Evolutionary conservation across 331 rosid genomes (phyloP).

Genomic region (Pyracantha coccinea): DNA sequence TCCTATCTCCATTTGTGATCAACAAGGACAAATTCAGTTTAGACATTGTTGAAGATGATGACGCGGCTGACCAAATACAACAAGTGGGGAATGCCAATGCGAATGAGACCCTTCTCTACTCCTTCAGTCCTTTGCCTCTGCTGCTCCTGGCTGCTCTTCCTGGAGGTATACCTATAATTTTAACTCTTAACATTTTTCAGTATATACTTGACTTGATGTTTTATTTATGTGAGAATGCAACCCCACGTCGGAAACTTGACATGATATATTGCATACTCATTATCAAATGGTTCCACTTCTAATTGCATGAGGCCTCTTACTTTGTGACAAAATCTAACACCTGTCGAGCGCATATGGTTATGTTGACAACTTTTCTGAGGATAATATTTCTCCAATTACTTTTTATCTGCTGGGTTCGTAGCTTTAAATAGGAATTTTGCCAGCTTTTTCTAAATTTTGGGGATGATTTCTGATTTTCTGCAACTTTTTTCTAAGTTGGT

Average conservation of each 20-base stretch:
- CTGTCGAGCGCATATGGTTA: too few species aligned
- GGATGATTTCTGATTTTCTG: neutral
- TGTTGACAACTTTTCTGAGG: too few species aligned
- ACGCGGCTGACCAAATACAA: neutral
- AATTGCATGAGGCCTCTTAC: too few species aligned
- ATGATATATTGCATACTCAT: too few species aligned
- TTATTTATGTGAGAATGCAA: too few species aligned
- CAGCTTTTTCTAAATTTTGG: neutral
- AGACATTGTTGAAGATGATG: neutral
- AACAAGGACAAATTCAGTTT: neutral
- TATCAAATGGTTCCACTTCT: too few species aligned
- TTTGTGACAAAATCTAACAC: too few species aligned
- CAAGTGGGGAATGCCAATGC: conserved; percentile 14
- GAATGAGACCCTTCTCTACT: conserved; percentile 39
- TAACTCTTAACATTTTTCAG: neutral
- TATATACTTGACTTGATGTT: too few species aligned
- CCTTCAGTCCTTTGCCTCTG: conserved; percentile 67
- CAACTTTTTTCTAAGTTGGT: too few species aligned
- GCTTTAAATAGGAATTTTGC: neutral
- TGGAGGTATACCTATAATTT: conserved; percentile 50
- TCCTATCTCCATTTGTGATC: conserved; percentile 6
- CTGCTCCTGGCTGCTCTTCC: conserved; percentile 62
- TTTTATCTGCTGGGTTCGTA: neutral
- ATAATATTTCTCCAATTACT: neutral
- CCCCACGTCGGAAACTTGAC: too few species aligned